phyloP scores from a whole-genome alignment of 2,329 filamentous ascomycete genomes.

The Aureobasidium melanogenum region DNA sequence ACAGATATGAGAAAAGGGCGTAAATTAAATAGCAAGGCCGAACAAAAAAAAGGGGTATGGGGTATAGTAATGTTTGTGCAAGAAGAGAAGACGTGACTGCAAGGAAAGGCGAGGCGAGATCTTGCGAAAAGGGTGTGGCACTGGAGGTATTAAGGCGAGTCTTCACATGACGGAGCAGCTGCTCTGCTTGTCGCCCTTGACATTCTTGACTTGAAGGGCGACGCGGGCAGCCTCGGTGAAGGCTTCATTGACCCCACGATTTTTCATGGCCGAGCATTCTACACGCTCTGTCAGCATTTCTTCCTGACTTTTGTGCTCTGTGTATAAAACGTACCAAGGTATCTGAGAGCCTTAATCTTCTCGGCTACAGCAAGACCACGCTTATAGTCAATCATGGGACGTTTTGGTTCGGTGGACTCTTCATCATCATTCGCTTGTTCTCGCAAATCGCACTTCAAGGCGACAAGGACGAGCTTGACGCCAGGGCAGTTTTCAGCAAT shows the following conservation, averaged over 20 bases:
- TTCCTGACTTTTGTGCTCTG: background rate
- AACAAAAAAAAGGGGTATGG: background rate
- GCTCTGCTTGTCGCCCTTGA: conserved; percentile 37
- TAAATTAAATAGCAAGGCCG: conserved; percentile 4
- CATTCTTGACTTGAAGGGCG: conserved; percentile 55
- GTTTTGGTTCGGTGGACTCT: conserved; percentile 44
- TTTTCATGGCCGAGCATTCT: conserved; percentile 98
- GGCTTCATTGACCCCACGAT: conserved; percentile 94
- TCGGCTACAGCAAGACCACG: conserved; percentile 85
- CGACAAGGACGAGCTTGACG: conserved; percentile 89
- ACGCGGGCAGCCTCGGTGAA: conserved; percentile 97
- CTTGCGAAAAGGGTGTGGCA: background rate
- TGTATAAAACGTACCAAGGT: conserved; percentile 55
- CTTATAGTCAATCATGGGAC: conserved; percentile 77
- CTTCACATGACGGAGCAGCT: conserved; percentile 35
- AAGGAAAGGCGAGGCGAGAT: background rate
- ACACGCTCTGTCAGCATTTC: background rate
- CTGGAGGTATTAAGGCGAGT: background rate
- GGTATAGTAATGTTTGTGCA: conserved; percentile 11
- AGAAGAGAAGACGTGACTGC: background rate
- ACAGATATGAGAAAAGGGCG: background rate
- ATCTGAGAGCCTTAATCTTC: conserved; percentile 84
- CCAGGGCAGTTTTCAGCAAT: conserved; percentile 96
- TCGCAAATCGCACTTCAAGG: conserved; percentile 91
- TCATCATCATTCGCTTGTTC: conserved; percentile 62